These are phyloP conservation scores for Shiraia bambusicola DNA, from an alignment of 2,329 filamentous ascomycete species.

Conservation along the genomic window DNA sequence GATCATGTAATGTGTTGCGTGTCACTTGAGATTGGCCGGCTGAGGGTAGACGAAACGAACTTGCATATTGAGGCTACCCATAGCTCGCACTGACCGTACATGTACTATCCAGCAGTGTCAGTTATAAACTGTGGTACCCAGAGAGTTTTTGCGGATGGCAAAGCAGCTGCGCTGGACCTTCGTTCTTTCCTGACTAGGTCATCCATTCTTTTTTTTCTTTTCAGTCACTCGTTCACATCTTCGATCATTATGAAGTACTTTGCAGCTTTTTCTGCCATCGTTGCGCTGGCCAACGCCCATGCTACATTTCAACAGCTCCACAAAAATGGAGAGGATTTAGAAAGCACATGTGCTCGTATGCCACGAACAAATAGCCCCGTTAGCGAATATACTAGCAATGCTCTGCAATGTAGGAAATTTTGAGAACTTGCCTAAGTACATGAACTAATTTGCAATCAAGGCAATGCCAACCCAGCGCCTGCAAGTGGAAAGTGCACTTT, in stretches of 20 bases:
- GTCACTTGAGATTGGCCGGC: slow-evolving; percentile 19
- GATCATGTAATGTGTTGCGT: slow-evolving; percentile 20
- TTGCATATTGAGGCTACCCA: slow-evolving; percentile 19
- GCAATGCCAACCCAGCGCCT: slow-evolving; percentile 29
- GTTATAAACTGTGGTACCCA: slow-evolving; percentile 25
- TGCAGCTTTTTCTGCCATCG: slow-evolving; percentile 28
- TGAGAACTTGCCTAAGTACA: neutral
- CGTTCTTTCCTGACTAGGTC: slow-evolving; percentile 26
- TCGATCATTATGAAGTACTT: slow-evolving; percentile 30
- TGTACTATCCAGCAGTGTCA: slow-evolving; percentile 9
- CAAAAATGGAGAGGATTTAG: slow-evolving; percentile 34
- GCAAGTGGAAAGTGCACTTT: slow-evolving; percentile 30
- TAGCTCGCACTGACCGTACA: slow-evolving; percentile 16
- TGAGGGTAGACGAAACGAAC: slow-evolving; percentile 34
- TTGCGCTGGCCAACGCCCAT: slow-evolving; percentile 31
- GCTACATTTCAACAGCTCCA: slow-evolving; percentile 35
- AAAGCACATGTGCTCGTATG: slow-evolving; percentile 32
- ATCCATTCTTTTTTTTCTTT: slow-evolving; percentile 17
- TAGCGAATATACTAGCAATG: slow-evolving; percentile 34
- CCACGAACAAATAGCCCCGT: slow-evolving; percentile 32
- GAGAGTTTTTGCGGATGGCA: slow-evolving; percentile 8
- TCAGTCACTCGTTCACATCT: slow-evolving; percentile 29
- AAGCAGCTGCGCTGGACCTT: slow-evolving; percentile 38
- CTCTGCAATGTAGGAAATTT: slow-evolving; percentile 24
- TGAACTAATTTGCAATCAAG: slow-evolving; percentile 2